Evolutionary conservation across 164 flowering plant genomes (phyloP), one percentile per base, ranked within the genome.

Genomic region (Magnolia kwangsiensis): DNA sequence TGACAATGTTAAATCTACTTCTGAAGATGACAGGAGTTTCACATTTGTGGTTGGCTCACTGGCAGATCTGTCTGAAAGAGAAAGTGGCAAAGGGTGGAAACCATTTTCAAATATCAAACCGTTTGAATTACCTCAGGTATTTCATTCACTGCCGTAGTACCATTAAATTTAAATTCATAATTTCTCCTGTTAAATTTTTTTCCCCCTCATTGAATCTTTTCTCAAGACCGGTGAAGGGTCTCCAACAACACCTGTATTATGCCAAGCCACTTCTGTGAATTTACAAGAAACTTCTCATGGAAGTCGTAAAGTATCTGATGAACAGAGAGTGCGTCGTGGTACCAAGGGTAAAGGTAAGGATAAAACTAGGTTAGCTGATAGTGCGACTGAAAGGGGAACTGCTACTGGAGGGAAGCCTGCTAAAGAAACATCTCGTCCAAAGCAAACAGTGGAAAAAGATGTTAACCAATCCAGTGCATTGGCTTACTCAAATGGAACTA

Each of bases 1-100:
- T 27, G 75, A 68, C 7, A 77, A 75, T 58, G 74, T 19, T 72
- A 29, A 21, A 11, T 72, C 81, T 23, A 64, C 66, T 10, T 67
- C 84, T 18, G 81, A 80, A 73, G 88, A 83, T 72, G 89, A 86
- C 50, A 87, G 51, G 24, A 87, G 83, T 77, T 90, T 90, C 74
- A 87, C 90, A 67, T 90, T 87, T 79, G 86, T 88, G 74, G 85
- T 88, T 55, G 78, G 80, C 76, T 76, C 92, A 74, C 70, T 78
- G 74, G 80, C 67, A 18, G 85, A 87, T 72, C 73, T 75, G 20
- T 74, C 92, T 78, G 79, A 78, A 75, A 84, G 24, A 68, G 86
- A 77, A 69, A 71, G 81, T 75, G 75, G 69, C 77, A 80, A 78
- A 70, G 85, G 78, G 51, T 83, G 82, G 85, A 82, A 84, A 76